These are phyloP conservation scores for Calonectria henricotiae DNA, from an alignment of 2,329 filamentous ascomycete genomes.

Conservation along the genomic window DNA sequence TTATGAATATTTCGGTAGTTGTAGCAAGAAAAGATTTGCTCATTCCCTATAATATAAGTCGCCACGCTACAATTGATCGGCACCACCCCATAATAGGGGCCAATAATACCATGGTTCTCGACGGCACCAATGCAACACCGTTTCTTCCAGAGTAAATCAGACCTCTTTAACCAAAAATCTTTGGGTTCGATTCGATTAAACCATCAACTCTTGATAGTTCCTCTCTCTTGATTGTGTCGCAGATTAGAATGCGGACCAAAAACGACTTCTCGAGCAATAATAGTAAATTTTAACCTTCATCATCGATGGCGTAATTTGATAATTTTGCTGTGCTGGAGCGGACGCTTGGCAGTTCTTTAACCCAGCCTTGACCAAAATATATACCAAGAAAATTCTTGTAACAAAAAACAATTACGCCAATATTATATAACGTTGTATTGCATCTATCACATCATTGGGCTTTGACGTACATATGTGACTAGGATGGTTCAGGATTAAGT, in stretches of 20 bases:
- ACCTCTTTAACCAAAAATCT: no score
- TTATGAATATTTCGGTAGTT: constrained; percentile 8
- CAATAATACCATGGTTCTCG: not conserved
- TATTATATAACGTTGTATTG: not conserved
- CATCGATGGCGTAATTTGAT: not conserved
- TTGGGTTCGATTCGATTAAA: not conserved
- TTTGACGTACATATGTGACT: not conserved
- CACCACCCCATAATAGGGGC: constrained; percentile 19
- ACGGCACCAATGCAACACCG: not conserved
- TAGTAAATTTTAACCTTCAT: not conserved
- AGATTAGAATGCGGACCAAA: not conserved
- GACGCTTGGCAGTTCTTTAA: not conserved
- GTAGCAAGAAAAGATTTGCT: not conserved
- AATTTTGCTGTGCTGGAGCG: not conserved
- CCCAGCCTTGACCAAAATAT: not conserved
- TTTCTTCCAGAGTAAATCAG: no score
- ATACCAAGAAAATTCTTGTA: no score
- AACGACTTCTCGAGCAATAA: not conserved
- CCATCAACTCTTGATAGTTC: not conserved
- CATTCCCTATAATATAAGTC: constrained; percentile 2
- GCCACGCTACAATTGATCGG: constrained; percentile 14
- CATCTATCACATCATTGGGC: not conserved
- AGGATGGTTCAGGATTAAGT: not conserved
- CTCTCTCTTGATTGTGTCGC: no score
- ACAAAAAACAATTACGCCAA: no score